These are phyloP conservation scores for Claviceps sp. DNA, from an alignment of 2,329 filamentous ascomycete species.

Conservation along the genomic window DNA sequence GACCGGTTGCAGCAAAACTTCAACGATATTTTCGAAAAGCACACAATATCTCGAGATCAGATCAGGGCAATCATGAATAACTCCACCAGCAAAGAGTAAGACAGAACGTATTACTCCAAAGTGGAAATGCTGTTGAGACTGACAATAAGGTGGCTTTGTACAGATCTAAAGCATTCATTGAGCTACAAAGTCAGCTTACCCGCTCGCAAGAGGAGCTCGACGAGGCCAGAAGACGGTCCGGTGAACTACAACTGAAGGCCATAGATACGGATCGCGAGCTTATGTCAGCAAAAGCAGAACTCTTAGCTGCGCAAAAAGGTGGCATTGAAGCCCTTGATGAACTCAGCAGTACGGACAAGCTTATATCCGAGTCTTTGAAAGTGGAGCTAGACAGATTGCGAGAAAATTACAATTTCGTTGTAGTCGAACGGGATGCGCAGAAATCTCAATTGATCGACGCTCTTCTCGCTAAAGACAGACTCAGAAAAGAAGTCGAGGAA, in stretches of 20 bases:
- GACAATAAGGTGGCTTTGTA: conserved; percentile 25
- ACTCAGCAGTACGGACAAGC: conserved; percentile 44
- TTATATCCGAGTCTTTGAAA: conserved; percentile 44
- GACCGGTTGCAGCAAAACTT: conserved; percentile 40
- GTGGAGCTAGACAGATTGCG: conserved; percentile 44
- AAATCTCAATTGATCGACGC: conserved; percentile 47
- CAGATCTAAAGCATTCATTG: conserved; percentile 39
- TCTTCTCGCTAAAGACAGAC: conserved; percentile 46
- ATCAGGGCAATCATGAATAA: conserved; percentile 39
- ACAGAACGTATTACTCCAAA: conserved; percentile 13
- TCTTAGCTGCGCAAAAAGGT: conserved; percentile 41
- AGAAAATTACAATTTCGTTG: conserved; percentile 33
- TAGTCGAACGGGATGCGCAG: conserved; percentile 40
- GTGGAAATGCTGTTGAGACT: not conserved
- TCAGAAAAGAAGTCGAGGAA: conserved; percentile 40
- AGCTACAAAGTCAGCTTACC: conserved; percentile 35
- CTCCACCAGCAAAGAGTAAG: conserved; percentile 43
- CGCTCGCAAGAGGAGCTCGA: conserved; percentile 34
- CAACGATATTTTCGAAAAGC: conserved; percentile 44
- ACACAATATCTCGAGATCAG: conserved; percentile 43
- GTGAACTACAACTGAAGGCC: conserved; percentile 33
- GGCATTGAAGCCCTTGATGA: conserved; percentile 40
- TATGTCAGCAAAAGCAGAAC: conserved; percentile 36
- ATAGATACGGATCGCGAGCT: conserved; percentile 43
- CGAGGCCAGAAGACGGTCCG: conserved; percentile 26